Evolutionary conservation across 495 filamentous ascomycete genomes (phyloP), one percentile per base, ranked within the genome.

Genomic region (Penicillium atrosanguineum): DNA sequence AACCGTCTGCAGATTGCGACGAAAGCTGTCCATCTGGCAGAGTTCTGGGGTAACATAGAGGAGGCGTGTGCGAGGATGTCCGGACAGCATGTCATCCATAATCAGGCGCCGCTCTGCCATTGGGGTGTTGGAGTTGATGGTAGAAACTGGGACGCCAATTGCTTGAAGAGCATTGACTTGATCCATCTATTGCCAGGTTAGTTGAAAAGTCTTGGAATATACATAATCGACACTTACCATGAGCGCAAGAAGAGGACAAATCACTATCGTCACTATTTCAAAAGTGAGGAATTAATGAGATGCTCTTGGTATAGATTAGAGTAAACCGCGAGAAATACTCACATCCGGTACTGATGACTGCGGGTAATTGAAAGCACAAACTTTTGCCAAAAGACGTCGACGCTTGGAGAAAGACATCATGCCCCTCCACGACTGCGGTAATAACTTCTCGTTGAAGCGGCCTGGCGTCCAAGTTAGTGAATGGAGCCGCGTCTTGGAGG

Each of bases 361-460:
- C 92, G 4, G 93, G 93, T 3, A 97, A 77, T 60, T 97, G 93
- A 60, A 93, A 97, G 70, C 93, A 97, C 20, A 97, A 67, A 63
- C 90, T 95, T 69, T 97, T 97, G 14, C 93, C 93, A 64, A 95
- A 96, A 1, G 90, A 94, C 4, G 93, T 97, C n/a, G 91, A 92
- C 31, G 93, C 93, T 68, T 96, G 93, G 1, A 97, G 79, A 64
- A 95, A 97, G 23, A 97, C 87, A 87, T 97, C 93, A 41, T 93
- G 76, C 16, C 89, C 87, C 44, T 88, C 84, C 16, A 97, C 77
- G 4, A 88, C 86, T 25, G 90, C 87, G 21, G 73, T 68, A 38
- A 97, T 95, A 40, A 96, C 91, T 50, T 97, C 90, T 50, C 89
- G 79, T 62, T 97, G 93, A 6, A 87, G 76, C 18, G 91, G 91